These are phyloP conservation scores for Fusarium azukiicola DNA, from an alignment of 2,329 filamentous ascomycete species.

Conservation along the genomic window DNA sequence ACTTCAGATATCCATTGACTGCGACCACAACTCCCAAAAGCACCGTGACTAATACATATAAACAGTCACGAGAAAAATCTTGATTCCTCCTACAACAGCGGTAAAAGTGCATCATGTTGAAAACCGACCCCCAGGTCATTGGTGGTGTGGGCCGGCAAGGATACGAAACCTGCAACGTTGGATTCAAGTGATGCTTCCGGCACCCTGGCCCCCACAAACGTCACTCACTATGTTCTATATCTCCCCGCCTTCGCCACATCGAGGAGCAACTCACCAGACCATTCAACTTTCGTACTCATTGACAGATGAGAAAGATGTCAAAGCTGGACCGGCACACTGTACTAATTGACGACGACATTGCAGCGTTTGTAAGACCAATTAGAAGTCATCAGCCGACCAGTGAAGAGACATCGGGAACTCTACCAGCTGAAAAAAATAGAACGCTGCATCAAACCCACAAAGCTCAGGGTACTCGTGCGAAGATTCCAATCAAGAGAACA, in stretches of 20 bases:
- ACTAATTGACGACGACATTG: constrained; percentile 6
- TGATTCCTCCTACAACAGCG: too few species aligned
- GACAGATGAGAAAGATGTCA: neutral
- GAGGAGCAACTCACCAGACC: neutral
- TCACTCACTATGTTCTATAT: neutral
- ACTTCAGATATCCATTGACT: too few species aligned
- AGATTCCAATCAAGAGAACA: constrained; percentile 4
- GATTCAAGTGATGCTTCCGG: neutral
- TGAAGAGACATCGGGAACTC: neutral
- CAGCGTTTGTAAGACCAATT: constrained; percentile 1
- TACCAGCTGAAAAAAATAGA: neutral
- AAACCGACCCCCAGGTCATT: neutral
- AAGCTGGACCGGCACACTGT: neutral
- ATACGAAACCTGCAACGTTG: neutral
- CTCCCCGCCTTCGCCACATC: neutral
- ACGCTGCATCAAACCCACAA: neutral
- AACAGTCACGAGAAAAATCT: too few species aligned
- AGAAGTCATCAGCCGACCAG: neutral
- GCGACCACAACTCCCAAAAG: too few species aligned
- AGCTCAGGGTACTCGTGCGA: neutral
- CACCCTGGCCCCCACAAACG: neutral
- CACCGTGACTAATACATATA: neutral
- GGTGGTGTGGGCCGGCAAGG: constrained; percentile 1
- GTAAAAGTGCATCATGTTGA: neutral
- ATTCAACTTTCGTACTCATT: neutral